A percentile compares a stretch with the other conserved stretches of the same genome.
Conservation (phyloP, 1,139 yeast genomes). For the Meyerozyma elateridarum region DNA sequence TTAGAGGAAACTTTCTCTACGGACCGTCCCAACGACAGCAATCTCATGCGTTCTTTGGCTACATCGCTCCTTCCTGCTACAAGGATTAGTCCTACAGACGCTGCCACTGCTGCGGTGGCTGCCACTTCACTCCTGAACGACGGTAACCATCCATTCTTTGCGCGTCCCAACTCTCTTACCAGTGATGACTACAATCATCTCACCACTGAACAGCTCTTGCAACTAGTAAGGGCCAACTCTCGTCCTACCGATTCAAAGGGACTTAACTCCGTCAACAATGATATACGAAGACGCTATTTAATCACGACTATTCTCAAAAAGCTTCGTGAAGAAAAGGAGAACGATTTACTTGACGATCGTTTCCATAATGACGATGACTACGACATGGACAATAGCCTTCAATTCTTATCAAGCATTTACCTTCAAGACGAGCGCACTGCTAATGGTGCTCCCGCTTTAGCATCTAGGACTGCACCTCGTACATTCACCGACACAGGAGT, state of each 20-base stretch:
- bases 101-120: constrained; percentile 5
- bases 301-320: constrained; percentile 35
- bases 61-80: background rate
- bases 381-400: constrained; percentile 43
- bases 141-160: constrained; percentile 1
- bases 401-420: constrained; percentile 39
- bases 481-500: constrained; percentile 66
- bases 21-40: background rate
- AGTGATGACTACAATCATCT: constrained; percentile 39
- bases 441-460: constrained; percentile 18
- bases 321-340: constrained; percentile 34
- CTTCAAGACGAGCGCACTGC: constrained; percentile 33
- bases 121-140: constrained; percentile 1
- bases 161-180: constrained; percentile 16
- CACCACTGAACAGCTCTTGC: constrained; percentile 35
- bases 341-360: constrained; percentile 32
- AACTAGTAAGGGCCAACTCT: constrained; percentile 21
- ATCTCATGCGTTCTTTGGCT: constrained; percentile 2
- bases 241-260: constrained; percentile 3
- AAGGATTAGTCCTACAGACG: constrained; percentile 2
- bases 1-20: background rate
- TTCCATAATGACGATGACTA: constrained; percentile 30
- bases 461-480: constrained; percentile 49
- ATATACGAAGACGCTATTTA: constrained; percentile 33
- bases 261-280: constrained; percentile 19